These are phyloP conservation scores for Halenospora varia DNA, from an alignment of 495 filamentous ascomycete species.

Conservation along the genomic window DNA sequence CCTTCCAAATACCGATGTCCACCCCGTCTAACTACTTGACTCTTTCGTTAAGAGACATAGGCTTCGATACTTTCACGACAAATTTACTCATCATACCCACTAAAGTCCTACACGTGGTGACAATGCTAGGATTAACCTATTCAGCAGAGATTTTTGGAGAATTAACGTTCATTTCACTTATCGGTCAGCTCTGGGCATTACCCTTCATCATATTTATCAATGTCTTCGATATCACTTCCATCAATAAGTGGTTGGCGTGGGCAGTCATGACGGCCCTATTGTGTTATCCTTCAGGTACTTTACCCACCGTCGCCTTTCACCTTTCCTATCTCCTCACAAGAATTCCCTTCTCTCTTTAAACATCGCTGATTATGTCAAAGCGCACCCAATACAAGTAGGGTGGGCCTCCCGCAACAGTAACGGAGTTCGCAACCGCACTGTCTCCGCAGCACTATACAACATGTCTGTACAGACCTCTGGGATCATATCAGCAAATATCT, in stretches of 20 bases:
- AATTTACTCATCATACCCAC: slow-evolving; percentile 68
- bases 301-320: no score
- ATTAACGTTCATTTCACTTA: slow-evolving; percentile 39
- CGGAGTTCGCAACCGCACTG: slow-evolving; percentile 61
- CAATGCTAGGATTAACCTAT: slow-evolving; percentile 15
- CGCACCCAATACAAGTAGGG: slow-evolving; percentile 61
- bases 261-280: slow-evolving; percentile 55
- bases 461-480: slow-evolving; percentile 67
- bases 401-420: slow-evolving; percentile 68
- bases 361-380: slow-evolving; percentile 8
- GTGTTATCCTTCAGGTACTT: slow-evolving; percentile 53
- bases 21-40: slow-evolving; percentile 58
- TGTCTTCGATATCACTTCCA: slow-evolving; percentile 41
- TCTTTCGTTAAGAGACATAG: slow-evolving; percentile 52
- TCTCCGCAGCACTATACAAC: slow-evolving; percentile 67
- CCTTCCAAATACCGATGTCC: slow-evolving; percentile 50
- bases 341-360: background rate
- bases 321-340: no score
- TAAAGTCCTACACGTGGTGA: slow-evolving; percentile 45
- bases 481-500: slow-evolving; percentile 62
- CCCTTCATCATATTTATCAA: slow-evolving; percentile 56
- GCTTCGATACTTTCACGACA: slow-evolving; percentile 64
- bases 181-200: slow-evolving; percentile 51
- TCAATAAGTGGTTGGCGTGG: slow-evolving; percentile 51
- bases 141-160: slow-evolving; percentile 43